phyloP scores from a whole-genome alignment of 805 yeast species.

The Starmerella khaoyaiensis region DNA sequence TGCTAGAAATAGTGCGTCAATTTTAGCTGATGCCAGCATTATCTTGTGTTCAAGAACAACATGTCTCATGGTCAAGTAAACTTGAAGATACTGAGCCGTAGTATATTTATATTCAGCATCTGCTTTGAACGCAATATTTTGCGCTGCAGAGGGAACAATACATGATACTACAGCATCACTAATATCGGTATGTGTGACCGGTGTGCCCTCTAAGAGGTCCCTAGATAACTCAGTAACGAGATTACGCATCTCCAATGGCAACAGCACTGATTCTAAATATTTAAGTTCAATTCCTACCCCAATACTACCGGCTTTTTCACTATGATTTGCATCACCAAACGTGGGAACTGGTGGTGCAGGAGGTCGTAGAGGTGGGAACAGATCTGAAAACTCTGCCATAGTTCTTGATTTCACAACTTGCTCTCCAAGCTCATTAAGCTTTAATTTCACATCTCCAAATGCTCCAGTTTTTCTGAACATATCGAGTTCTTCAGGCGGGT shows the following conservation, averaged over 20 bases:
- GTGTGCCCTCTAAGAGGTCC: constrained; percentile 10
- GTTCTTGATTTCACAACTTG: constrained; percentile 2
- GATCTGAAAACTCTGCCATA: neutral
- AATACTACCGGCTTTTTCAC: constrained; percentile 4
- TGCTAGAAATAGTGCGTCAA: constrained; percentile 14
- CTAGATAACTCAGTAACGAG: constrained; percentile 16
- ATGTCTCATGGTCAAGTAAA: constrained; percentile 18
- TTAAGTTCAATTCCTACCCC: constrained; percentile 16
- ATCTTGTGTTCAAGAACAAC: constrained; percentile 19
- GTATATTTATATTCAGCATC: constrained; percentile 22
- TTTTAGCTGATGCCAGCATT: constrained; percentile 15
- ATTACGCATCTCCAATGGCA: constrained; percentile 18
- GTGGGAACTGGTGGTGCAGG: constrained; percentile 17
- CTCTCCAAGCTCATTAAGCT: constrained; percentile 1
- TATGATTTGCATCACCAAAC: constrained; percentile 3
- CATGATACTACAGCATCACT: constrained; percentile 21
- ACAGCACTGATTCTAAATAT: constrained; percentile 18
- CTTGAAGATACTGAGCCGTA: constrained; percentile 22
- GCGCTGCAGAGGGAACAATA: constrained; percentile 19
- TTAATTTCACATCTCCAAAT: constrained; percentile 14
- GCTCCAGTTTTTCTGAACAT: constrained; percentile 14
- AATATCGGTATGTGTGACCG: constrained; percentile 21
- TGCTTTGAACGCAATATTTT: constrained; percentile 16
- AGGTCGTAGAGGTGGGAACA: constrained; percentile 4
- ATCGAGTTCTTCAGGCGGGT: constrained; percentile 6